Percentiles rank a stretch among this genome's conserved stretches.
phyloP scores from a whole-genome alignment of 768 basidiomycete genomes.

The Myochromella boudieri region DNA sequence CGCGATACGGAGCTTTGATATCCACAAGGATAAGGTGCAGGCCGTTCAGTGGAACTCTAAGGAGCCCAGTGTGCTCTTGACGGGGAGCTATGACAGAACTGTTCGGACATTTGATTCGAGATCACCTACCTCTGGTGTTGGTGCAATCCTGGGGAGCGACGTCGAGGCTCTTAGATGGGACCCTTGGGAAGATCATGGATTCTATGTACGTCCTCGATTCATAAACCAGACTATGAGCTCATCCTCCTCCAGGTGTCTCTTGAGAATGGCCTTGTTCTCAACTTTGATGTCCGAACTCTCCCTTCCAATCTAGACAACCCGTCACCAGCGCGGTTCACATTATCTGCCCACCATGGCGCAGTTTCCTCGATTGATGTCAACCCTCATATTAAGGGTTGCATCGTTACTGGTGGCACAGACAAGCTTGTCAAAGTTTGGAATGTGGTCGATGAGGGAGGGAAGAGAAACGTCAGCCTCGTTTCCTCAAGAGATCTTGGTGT shows the following conservation, averaged over 20 bases:
- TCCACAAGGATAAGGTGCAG: slow-evolving; percentile 94
- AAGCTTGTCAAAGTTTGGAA: slow-evolving; percentile 98
- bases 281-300: slow-evolving; percentile 87
- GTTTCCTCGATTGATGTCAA: slow-evolving; percentile 89
- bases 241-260: slow-evolving; percentile 73
- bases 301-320: slow-evolving; percentile 64
- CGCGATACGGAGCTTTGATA: slow-evolving; percentile 83
- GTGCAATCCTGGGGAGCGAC: slow-evolving; percentile 85
- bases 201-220: slow-evolving; percentile 63
- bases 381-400: slow-evolving; percentile 84
- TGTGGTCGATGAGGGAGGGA: slow-evolving; percentile 65
- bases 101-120: slow-evolving; percentile 94
- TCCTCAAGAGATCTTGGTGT: slow-evolving; percentile 89
- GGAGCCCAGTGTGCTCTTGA: slow-evolving; percentile 87
- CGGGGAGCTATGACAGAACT: slow-evolving; percentile 92
- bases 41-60: slow-evolving; percentile 92
- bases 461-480: slow-evolving; percentile 79
- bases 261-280: slow-evolving; percentile 91
- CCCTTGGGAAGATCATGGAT: slow-evolving; percentile 85
- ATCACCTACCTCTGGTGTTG: slow-evolving; percentile 77
- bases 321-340: slow-evolving; percentile 78
- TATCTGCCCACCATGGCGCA: slow-evolving; percentile 92
- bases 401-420: slow-evolving; percentile 93
- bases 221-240: neutral
- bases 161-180: slow-evolving; percentile 96